Evolutionary conservation across 345 rosid genomes (phyloP), one percentile per base, ranked within the genome.

Genomic region (Excoecaria cochinchinensis): DNA sequence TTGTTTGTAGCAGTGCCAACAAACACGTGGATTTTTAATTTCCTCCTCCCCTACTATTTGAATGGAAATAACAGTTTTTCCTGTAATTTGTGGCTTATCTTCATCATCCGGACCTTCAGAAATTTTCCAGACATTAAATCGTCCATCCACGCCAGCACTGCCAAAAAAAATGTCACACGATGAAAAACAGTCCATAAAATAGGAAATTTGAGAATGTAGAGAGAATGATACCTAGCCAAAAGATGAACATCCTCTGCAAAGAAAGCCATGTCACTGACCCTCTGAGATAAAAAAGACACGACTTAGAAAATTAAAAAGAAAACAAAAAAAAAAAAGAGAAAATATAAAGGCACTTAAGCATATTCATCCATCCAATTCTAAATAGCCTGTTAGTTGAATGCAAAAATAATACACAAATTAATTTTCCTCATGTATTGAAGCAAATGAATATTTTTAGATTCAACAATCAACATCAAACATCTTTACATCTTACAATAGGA

Each of bases 1-100:
- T 82, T 90, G 97, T 75, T 89, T 95, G 85, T 91, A 90, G 74
- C 86, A 86, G 73, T 95, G 97, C 99, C 99, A 95, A 84, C 97
- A 95, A 67, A 92, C 87, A 51, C 89, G 86, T 15, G 98, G 98
- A 83, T 91, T 90, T 59, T 77, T 81, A 74, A 82, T 77, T 64
- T 91, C 89, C 40, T 67, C 89, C 76, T 87, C 87, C 38, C 89
- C 90, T 36, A 72, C 69, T 69, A 95, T 86, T 65, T 91, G 92
- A 80, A 91, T 79, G 59, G 97, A 90, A 79, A 86, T 63, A 67
- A 87, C 83, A 64, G 79, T 77, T 67, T 83, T 83, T 72, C 91
- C 97, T 31, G 89, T 84, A 39, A 95, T 92, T 70, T 90, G 89
- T 5, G 88, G 85, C 73, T 86, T 86, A 56, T 88, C 96, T 64